A percentile compares a stretch with the other conserved stretches of the same genome.
These are phyloP conservation scores for Exserohilum turcica DNA, from an alignment of 2,329 filamentous ascomycete genomes.

Conservation along the genomic window DNA sequence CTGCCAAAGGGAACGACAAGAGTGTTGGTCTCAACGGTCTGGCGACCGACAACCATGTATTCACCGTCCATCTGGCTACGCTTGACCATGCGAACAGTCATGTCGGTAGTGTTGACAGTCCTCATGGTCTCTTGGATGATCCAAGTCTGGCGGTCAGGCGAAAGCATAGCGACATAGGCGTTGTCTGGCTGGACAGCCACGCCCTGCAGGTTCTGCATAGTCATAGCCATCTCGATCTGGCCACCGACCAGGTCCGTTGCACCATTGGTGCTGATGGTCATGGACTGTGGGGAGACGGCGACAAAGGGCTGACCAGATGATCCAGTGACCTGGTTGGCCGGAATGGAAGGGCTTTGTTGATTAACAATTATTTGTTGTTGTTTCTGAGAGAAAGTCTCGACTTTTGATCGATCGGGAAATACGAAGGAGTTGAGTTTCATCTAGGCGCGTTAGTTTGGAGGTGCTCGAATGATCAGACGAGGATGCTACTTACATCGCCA, in stretches of 20 bases:
- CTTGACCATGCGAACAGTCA: slow-evolving; percentile 46
- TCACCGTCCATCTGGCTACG: slow-evolving; percentile 44
- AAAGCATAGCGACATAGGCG: slow-evolving; percentile 45
- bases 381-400: slow-evolving; percentile 47
- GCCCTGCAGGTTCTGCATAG: slow-evolving; percentile 34
- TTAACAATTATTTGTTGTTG: slow-evolving; percentile 49
- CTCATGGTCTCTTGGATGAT: slow-evolving; percentile 47
- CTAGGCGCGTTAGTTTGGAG: slow-evolving; percentile 24
- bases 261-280: slow-evolving; percentile 46
- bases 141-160: slow-evolving; percentile 46
- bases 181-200: slow-evolving; percentile 43
- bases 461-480: rapidly evolving
- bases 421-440: slow-evolving; percentile 46
- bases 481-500: slow-evolving; percentile 42
- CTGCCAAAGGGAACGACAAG: slow-evolving; percentile 41
- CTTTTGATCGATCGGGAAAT: slow-evolving; percentile 45
- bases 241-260: slow-evolving; percentile 45
- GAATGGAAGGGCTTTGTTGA: slow-evolving; percentile 44
- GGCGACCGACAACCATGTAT: slow-evolving; percentile 47
- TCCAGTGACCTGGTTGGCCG: slow-evolving; percentile 45
- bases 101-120: slow-evolving; percentile 46
- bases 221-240: slow-evolving; percentile 45
- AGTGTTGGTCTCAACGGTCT: slow-evolving; percentile 44
- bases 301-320: slow-evolving; percentile 47
- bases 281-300: slow-evolving; percentile 38